Evolutionary conservation across 495 filamentous ascomycete genomes (phyloP).

Genomic region (Trichoderma asperelloides): DNA sequence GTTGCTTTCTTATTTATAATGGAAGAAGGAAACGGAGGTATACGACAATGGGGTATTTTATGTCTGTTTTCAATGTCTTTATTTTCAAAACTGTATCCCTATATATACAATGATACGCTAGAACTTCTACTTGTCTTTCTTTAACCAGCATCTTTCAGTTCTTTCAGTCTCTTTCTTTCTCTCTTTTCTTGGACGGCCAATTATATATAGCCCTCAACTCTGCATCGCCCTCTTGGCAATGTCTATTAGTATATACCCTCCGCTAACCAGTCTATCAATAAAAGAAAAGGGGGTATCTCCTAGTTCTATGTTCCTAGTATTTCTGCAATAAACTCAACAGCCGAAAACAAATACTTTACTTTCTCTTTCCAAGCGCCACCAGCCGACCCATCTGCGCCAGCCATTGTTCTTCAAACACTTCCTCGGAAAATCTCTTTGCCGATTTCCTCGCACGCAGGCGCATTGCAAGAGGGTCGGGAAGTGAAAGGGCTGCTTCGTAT

Average conservation of each 20-base stretch:
- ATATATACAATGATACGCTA: too few species aligned
- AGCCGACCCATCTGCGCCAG: slow-evolving; percentile 59
- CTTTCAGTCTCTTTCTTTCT: not conserved
- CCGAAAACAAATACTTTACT: not conserved
- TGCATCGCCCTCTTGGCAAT: not conserved
- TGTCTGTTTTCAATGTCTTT: too few species aligned
- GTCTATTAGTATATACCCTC: not conserved
- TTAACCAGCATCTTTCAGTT: too few species aligned
- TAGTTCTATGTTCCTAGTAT: slow-evolving; percentile 1
- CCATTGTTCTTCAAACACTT: slow-evolving; percentile 74
- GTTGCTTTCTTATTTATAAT: not conserved
- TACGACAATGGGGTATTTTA: not conserved
- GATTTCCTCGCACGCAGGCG: slow-evolving; percentile 63
- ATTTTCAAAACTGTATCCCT: too few species aligned
- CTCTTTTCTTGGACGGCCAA: not conserved
- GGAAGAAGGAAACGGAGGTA: not conserved
- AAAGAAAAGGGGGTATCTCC: slow-evolving; percentile 12
- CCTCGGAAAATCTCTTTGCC: slow-evolving; percentile 77
- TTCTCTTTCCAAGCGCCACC: slow-evolving; percentile 29
- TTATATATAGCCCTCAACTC: too few species aligned
- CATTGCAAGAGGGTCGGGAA: slow-evolving; percentile 57
- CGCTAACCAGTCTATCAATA: not conserved
- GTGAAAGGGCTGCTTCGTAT: slow-evolving; percentile 64
- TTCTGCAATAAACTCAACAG: not conserved
- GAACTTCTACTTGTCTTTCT: too few species aligned